Evolutionary conservation across 2,329 filamentous ascomycete species (phyloP).

Genomic region (Alternaria ventricosa): DNA sequence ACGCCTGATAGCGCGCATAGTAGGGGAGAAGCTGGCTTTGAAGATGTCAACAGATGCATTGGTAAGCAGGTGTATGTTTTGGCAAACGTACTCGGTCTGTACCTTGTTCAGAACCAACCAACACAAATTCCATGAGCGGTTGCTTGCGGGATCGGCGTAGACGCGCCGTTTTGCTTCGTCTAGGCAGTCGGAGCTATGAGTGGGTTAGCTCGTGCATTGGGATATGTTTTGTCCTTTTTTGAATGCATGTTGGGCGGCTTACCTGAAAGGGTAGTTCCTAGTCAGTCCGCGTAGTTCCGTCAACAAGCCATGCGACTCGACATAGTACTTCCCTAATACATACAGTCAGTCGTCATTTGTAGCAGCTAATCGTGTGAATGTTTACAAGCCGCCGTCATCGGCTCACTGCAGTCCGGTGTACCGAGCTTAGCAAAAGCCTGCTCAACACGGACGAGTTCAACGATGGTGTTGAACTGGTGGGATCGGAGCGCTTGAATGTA

Average conservation of each 20-base stretch:
- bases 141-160: conserved; percentile 67
- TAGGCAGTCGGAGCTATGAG: conserved; percentile 63
- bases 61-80: background rate
- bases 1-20: conserved; percentile 68
- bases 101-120: conserved; percentile 75
- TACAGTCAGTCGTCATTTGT: conserved; percentile 4
- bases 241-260: background rate
- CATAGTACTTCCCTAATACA: conserved; percentile 65
- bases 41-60: conserved; percentile 12
- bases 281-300: conserved; percentile 74
- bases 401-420: conserved; percentile 65
- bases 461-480: conserved; percentile 75
- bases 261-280: conserved; percentile 68
- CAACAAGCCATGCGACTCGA: conserved; percentile 72
- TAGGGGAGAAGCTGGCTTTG: conserved; percentile 64
- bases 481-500: conserved; percentile 69
- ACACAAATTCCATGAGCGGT: conserved; percentile 77
- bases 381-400: conserved; percentile 75
- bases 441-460: conserved; percentile 75
- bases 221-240: too few species aligned
- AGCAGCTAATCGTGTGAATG: background rate
- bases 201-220: background rate
- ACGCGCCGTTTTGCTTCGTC: conserved; percentile 71
- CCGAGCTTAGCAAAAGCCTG: conserved; percentile 66
- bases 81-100: conserved; percentile 63